phyloP scores from a whole-genome alignment of 257 asterid species.

The Ballota nigra region DNA sequence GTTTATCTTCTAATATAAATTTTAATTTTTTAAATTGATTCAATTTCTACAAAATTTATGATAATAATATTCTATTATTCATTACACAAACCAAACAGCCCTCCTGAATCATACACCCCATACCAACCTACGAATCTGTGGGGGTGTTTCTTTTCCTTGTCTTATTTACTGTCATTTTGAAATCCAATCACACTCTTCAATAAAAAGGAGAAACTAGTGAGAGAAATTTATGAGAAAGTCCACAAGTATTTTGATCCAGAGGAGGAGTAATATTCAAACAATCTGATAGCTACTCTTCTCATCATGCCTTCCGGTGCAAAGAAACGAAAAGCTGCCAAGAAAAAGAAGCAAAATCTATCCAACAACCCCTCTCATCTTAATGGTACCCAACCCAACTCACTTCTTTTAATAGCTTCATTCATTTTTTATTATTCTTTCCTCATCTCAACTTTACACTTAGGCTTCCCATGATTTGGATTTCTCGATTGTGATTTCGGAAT shows the following conservation, averaged over 20 bases:
- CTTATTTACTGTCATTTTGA: slow-evolving; percentile 21
- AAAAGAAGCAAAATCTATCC: slow-evolving; percentile 41
- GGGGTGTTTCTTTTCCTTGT: slow-evolving; percentile 3
- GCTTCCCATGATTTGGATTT: slow-evolving; percentile 28
- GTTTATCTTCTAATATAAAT: too few species aligned
- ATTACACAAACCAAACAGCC: too few species aligned
- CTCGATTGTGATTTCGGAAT: slow-evolving; percentile 33
- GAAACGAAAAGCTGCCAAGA: slow-evolving; percentile 55
- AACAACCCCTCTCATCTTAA: slow-evolving; percentile 22
- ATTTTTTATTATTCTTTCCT: slow-evolving; percentile 24
- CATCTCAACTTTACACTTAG: slow-evolving; percentile 30
- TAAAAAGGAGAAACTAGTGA: neutral
- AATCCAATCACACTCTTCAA: neutral
- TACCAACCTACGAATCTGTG: slow-evolving; percentile 15
- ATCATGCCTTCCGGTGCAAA: slow-evolving; percentile 59
- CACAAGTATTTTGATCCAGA: slow-evolving; percentile 12
- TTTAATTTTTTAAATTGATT: too few species aligned
- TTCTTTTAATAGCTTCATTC: slow-evolving; percentile 18
- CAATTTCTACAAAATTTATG: too few species aligned
- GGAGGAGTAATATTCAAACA: neutral
- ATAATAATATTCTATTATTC: too few species aligned
- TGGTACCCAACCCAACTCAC: slow-evolving; percentile 31
- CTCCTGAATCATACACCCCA: neutral
- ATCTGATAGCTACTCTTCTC: neutral
- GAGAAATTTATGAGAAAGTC: slow-evolving; percentile 2